These are phyloP conservation scores for Setomelanomma holmii DNA, from an alignment of 2,329 filamentous ascomycete genomes.

Conservation along the genomic window DNA sequence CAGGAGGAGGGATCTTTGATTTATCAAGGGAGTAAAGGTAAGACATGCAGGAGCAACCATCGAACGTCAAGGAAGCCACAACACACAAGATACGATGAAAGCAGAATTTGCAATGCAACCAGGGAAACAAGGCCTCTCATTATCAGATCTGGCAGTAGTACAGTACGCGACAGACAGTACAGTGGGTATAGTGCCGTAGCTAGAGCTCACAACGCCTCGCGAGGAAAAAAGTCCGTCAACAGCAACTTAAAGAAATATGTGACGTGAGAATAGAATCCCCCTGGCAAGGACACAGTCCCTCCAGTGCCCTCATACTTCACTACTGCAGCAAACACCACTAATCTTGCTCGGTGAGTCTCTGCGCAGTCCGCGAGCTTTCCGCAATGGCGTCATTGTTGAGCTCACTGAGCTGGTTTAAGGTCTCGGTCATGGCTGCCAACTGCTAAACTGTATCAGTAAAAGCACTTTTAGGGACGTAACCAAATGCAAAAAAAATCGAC, in stretches of 20 bases:
- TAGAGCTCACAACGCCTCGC: not conserved
- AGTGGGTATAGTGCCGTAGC: not conserved
- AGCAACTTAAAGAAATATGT: not conserved
- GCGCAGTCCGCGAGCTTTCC: conserved; percentile 43
- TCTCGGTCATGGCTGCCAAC: conserved; percentile 49
- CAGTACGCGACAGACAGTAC: not conserved
- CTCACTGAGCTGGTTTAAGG: conserved; percentile 42
- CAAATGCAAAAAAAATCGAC: conserved; percentile 2
- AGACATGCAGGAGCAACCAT: too few species aligned
- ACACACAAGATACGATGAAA: too few species aligned
- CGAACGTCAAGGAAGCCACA: too few species aligned
- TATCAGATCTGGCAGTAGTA: too few species aligned
- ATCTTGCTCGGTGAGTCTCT: conserved; percentile 38
- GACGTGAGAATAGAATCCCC: not conserved
- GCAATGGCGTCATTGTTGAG: conserved; percentile 45
- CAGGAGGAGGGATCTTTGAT: too few species aligned
- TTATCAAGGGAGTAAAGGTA: too few species aligned
- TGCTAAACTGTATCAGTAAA: conserved; percentile 44
- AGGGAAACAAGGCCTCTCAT: too few species aligned
- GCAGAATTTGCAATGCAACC: too few species aligned
- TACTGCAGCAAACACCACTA: conserved; percentile 25
- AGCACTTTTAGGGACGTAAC: not conserved
- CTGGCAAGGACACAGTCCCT: too few species aligned
- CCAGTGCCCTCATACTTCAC: not conserved
- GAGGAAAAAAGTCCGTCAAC: too few species aligned